Base-by-base conservation (phyloP, 345 rosid genomes). In the Melastoma malabathricum region DNA sequence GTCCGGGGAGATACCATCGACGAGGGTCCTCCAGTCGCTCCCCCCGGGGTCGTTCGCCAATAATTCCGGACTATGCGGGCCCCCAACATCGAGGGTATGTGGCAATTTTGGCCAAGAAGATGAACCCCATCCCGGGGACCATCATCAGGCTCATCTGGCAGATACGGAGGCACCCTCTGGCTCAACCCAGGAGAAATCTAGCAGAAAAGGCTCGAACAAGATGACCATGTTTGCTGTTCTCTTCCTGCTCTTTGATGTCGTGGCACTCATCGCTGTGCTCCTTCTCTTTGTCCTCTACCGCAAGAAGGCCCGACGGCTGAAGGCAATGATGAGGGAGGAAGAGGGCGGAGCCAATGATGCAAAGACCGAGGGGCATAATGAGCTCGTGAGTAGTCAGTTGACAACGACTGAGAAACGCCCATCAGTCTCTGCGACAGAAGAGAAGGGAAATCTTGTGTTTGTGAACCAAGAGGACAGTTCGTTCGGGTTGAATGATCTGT, bases 401-500 rank as follows among this genome's bases (percentile, higher is more conserved):
- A 43, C 49, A 50, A 2, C 2, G 49, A 41, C 15, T 6, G 49
- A n/a, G 18, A 22, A 44, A 17, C 53, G 49, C 29, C 52, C 38
- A 2, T 43, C 51, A 9, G 18, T 29, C 43, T 27, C 25, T 17
- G 47, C 6, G 12, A 48, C 7, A 25, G 4, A 51, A 51, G 76
- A 58, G 0, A 34, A 52, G 54, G 59, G 58, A 19, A 62, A 64
- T 43, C 70, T 81, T 14, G 47, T 59, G 22, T 75, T 78, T 53
- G 15, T 64, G 60, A 67, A 34, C 15, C 65, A 60, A 12, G 45
- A 18, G 15, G 49, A 58, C 8, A 57, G 52, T 14, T 13, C 25
- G 4, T 72, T 82, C 29, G 60, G 67, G n/a, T 45, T 74, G 10
- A 49, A 50, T 27, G 79, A 82, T 57, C 75, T 82, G 43, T 46